Percentiles rank a stretch among this genome's conserved stretches.
Evolutionary conservation across 2,329 filamentous ascomycete species (phyloP).

Genomic region (Colletotrichum eleusines): DNA sequence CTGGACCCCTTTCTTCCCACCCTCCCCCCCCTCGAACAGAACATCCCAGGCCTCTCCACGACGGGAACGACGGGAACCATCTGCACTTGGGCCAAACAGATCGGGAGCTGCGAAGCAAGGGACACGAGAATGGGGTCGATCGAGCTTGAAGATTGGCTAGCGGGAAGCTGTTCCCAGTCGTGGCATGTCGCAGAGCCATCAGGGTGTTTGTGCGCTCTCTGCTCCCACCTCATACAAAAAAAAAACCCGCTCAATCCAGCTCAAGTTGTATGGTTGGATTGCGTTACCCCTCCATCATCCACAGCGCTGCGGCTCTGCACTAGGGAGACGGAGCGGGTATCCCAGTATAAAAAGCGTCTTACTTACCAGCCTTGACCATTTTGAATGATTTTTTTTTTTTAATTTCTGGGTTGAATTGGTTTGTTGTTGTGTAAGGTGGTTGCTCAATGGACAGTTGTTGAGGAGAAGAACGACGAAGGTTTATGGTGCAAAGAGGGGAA

Average conservation of each 20-base stretch:
- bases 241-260: constrained; percentile 74
- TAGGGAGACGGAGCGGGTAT: constrained; percentile 43
- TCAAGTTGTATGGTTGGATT: constrained; percentile 50
- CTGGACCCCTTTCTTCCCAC: constrained; percentile 3
- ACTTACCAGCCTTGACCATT: constrained; percentile 99
- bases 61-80: constrained; percentile 28
- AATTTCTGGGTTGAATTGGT: constrained; percentile 43
- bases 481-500: constrained; percentile 38
- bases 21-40: background rate
- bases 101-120: constrained; percentile 26
- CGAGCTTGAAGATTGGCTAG: constrained; percentile 37
- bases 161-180: constrained; percentile 19
- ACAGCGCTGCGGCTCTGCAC: constrained; percentile 31
- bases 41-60: constrained; percentile 26
- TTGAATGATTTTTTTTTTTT: constrained; percentile 70
- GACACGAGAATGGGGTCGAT: constrained; percentile 24
- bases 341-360: constrained; percentile 44
- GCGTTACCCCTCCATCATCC: constrained; percentile 46
- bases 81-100: constrained; percentile 19
- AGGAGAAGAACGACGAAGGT: constrained; percentile 27
- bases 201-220: constrained; percentile 46
- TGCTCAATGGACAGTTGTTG: constrained; percentile 28
- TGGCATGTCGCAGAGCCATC: constrained; percentile 47
- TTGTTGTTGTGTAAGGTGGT: constrained; percentile 24
- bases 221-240: constrained; percentile 45